Evolutionary conservation across 139 green algal genomes (phyloP), one percentile per base, ranked within the genome.

Genomic region (Chlorella ohadii): DNA sequence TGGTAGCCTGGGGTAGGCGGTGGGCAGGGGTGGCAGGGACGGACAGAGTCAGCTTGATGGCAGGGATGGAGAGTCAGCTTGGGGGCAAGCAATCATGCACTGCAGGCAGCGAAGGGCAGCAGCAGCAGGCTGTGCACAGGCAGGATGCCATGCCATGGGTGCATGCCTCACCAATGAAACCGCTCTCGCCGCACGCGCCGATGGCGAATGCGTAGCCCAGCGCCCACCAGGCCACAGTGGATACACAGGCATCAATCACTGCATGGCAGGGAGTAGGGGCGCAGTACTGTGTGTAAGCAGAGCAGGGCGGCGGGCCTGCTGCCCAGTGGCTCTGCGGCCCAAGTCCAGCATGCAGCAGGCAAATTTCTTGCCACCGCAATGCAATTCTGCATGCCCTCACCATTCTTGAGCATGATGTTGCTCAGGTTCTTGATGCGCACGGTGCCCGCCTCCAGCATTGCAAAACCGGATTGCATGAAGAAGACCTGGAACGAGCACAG

Each of bases 161-260:
- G 16, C 25, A 39, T 17, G 28, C 33, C 74, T 0, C 74, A 72
- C 76, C 76, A 9, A 95, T 89, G 47, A 94, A 87, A n/a, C 89
- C 88, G 19, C 41, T 88, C 5, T 72, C 59, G 19, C 55, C 61
- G 61, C 80, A 85, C 3, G 31, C 44, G 5, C 92, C 93, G 65
- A 94, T 89, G 11, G 88, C 85, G 77, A 97, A 95, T 27, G 89
- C 92, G 59, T 90, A 95, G 5, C 94, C 94, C 0, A 96, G 76
- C 1, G 88, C 80, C 92, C 92, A 95, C 87, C 89, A 95, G 41
- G 28, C 33, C 51, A 88, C n/a, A 4, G 65, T 39, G 25, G 66
- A n/a, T 20, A 88, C 57, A 39, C 67, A 66, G 1, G 78, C 78
- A 31, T 88, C 78, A 3, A 88, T 77, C 5, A 84, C 64, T 82